These are phyloP conservation scores for Boletus vinaceobasis DNA, from an alignment of 768 basidiomycete genomes.

Conservation along the genomic window DNA sequence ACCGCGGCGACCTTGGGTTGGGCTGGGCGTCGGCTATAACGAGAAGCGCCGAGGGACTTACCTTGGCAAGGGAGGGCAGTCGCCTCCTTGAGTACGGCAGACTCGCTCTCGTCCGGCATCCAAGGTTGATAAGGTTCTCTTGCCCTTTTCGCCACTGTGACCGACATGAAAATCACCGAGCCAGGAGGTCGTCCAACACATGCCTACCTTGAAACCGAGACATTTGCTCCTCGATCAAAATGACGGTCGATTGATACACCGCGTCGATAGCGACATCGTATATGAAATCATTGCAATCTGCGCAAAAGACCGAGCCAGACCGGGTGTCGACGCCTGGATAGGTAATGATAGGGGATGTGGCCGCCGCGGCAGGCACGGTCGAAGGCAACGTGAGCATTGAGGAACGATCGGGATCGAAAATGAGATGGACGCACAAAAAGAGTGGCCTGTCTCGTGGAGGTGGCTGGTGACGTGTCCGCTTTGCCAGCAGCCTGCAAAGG, in stretches of 20 bases:
- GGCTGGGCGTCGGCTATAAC: neutral
- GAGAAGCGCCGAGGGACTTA: slow-evolving; percentile 17
- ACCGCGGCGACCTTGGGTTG: slow-evolving; percentile 65
- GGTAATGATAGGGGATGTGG: neutral
- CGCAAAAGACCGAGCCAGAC: slow-evolving; percentile 74
- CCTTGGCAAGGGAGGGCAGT: slow-evolving; percentile 71
- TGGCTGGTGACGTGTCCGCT: slow-evolving; percentile 57
- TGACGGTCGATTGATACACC: slow-evolving; percentile 39
- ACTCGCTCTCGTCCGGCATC: slow-evolving; percentile 42
- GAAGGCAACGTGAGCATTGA: neutral
- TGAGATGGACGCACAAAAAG: slow-evolving; percentile 53
- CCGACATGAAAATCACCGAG: neutral
- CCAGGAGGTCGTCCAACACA: neutral
- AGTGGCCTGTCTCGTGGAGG: slow-evolving; percentile 53
- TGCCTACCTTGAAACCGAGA: slow-evolving; percentile 49
- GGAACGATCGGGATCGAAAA: neutral
- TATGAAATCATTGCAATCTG: slow-evolving; percentile 71
- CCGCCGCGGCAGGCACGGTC: neutral
- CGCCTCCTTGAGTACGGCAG: slow-evolving; percentile 45
- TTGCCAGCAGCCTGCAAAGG: slow-evolving; percentile 68
- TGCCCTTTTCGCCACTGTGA: slow-evolving; percentile 36
- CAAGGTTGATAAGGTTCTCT: slow-evolving; percentile 52
- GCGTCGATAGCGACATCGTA: slow-evolving; percentile 54
- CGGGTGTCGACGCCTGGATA: slow-evolving; percentile 66
- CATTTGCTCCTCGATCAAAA: slow-evolving; percentile 58